These are phyloP conservation scores for Aquanectria penicillioides DNA, from an alignment of 2,329 filamentous ascomycete genomes.

Conservation along the genomic window DNA sequence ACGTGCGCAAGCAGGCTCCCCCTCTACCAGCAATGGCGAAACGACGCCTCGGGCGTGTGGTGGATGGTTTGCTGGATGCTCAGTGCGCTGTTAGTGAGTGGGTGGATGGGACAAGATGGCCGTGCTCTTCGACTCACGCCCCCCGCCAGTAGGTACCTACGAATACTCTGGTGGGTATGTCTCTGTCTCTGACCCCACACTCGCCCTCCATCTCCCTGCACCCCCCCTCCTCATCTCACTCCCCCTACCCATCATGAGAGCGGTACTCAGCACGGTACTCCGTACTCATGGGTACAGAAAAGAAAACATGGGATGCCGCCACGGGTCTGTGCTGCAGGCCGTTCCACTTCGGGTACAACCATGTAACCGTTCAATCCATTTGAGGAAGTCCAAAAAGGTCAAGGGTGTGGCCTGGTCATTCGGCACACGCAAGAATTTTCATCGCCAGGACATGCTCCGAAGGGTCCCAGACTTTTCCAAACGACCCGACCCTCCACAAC, in stretches of 20 bases:
- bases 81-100: conserved; percentile 1
- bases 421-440: too few relatives aligned
- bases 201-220: neutral
- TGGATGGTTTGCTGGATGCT: neutral
- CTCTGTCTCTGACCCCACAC: neutral
- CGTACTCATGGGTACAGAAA: neutral
- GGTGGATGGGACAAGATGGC: conserved; percentile 5
- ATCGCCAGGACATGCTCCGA: too few relatives aligned
- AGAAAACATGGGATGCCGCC: neutral
- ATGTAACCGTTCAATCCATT: neutral
- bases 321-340: conserved; percentile 1
- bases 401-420: too few relatives aligned
- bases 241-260: conserved; percentile 3
- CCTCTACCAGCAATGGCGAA: neutral
- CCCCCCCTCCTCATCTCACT: neutral
- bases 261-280: neutral
- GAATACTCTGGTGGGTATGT: too few relatives aligned
- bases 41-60: neutral
- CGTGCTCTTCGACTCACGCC: conserved; percentile 1
- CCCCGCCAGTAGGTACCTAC: too few relatives aligned
- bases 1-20: too few relatives aligned
- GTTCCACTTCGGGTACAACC: conserved; percentile 4
- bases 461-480: too few relatives aligned
- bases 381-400: too few relatives aligned
- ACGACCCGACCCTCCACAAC: too few relatives aligned